Evolutionary conservation across 257 asterid genomes (phyloP).

Genomic region (Solanum tarapatanum): DNA sequence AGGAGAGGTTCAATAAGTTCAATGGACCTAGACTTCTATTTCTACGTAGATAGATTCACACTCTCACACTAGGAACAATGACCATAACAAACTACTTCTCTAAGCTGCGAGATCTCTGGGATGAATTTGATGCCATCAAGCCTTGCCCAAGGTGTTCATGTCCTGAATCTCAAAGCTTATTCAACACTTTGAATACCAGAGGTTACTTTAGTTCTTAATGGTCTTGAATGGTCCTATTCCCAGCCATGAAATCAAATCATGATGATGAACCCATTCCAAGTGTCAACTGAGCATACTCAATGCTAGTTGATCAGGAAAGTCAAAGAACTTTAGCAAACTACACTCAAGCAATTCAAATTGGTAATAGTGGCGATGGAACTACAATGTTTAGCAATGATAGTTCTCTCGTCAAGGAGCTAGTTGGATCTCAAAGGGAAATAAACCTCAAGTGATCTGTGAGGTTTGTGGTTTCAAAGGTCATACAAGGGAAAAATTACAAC

Average conservation of each 20-base stretch:
- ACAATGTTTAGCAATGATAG: neutral
- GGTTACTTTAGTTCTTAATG: neutral
- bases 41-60: neutral
- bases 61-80: neutral
- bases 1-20: neutral
- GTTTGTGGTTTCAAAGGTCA: neutral
- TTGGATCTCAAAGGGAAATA: neutral
- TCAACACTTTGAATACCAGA: neutral
- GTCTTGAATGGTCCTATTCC: neutral
- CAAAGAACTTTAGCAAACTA: neutral
- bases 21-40: neutral
- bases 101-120: neutral
- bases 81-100: neutral
- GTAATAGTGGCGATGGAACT: neutral
- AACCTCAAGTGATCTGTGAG: neutral
- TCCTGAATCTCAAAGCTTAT: neutral
- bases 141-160: neutral
- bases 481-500: neutral
- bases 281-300: neutral
- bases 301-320: neutral
- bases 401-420: neutral
- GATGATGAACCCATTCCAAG: neutral
- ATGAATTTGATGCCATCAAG: neutral
- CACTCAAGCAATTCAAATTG: neutral
- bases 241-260: neutral